Evolutionary conservation across 2,329 filamentous ascomycete genomes (phyloP).

Genomic region (Orbilia brochopaga): DNA sequence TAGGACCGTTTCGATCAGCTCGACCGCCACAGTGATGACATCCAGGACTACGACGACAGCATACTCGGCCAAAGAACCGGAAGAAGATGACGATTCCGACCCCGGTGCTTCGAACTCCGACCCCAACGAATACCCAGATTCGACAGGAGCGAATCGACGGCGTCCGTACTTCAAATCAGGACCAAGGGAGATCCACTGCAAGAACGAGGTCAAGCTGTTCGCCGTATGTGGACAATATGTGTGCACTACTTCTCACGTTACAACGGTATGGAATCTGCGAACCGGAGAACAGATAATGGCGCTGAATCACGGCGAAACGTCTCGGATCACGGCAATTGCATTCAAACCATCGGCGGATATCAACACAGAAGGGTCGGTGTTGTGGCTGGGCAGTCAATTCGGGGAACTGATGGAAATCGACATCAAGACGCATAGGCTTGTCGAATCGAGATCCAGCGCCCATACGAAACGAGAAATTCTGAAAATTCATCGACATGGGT

Average conservation of each 20-base stretch:
- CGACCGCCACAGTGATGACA: constrained; percentile 27
- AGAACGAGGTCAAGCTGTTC: constrained; percentile 84
- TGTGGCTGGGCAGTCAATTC: constrained; percentile 89
- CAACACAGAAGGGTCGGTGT: constrained; percentile 76
- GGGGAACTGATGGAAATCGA: constrained; percentile 92
- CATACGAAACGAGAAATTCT: constrained; percentile 81
- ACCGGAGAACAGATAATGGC: constrained; percentile 83
- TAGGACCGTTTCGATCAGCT: constrained; percentile 38
- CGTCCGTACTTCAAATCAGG: constrained; percentile 76
- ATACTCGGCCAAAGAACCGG: constrained; percentile 38
- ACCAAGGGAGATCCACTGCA: constrained; percentile 76
- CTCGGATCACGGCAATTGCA: constrained; percentile 78
- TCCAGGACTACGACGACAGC: constrained; percentile 28
- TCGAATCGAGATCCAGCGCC: constrained; percentile 71
- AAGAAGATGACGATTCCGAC: constrained; percentile 61
- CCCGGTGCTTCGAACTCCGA: constrained; percentile 64
- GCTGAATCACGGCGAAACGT: constrained; percentile 80
- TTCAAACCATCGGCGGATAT: constrained; percentile 84
- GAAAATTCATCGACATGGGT: constrained; percentile 82
- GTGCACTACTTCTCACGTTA: constrained; percentile 84
- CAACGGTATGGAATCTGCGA: constrained; percentile 82
- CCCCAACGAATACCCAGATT: constrained; percentile 77
- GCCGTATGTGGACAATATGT: constrained; percentile 87
- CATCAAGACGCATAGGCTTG: constrained; percentile 73
- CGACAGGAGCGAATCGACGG: constrained; percentile 80